Evolutionary conservation across 805 yeast genomes (phyloP).

Genomic region (Diddensiella transvaalensis): DNA sequence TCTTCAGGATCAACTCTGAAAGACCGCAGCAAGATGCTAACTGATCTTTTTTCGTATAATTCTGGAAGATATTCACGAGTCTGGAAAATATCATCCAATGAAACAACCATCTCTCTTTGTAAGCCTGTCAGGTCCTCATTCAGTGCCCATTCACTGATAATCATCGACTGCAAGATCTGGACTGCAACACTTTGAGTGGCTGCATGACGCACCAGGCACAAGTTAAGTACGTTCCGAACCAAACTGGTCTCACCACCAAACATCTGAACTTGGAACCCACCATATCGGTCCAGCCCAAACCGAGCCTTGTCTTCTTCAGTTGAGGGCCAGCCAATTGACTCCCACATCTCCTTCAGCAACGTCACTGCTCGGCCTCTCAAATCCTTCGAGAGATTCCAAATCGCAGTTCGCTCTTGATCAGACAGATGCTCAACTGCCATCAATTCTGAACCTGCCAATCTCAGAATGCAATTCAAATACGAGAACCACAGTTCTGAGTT

Average conservation of each 20-base stretch:
- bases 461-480: slow-evolving; percentile 54
- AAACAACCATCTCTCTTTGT: slow-evolving; percentile 59
- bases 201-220: slow-evolving; percentile 64
- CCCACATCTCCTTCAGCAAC: slow-evolving; percentile 66
- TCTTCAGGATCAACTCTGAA: slow-evolving; percentile 60
- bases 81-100: slow-evolving; percentile 62
- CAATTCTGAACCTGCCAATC: slow-evolving; percentile 62
- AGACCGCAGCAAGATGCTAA: slow-evolving; percentile 48
- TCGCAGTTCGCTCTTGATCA: slow-evolving; percentile 69
- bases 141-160: slow-evolving; percentile 61
- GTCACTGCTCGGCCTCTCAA: slow-evolving; percentile 57
- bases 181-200: slow-evolving; percentile 61
- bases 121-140: slow-evolving; percentile 56
- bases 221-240: slow-evolving; percentile 59
- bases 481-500: slow-evolving; percentile 67
- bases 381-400: slow-evolving; percentile 58
- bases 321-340: slow-evolving; percentile 61
- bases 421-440: slow-evolving; percentile 67
- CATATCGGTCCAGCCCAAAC: slow-evolving; percentile 58
- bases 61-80: slow-evolving; percentile 56
- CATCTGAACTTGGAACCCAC: slow-evolving; percentile 70
- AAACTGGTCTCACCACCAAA: slow-evolving; percentile 52
- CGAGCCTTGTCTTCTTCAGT: slow-evolving; percentile 50
- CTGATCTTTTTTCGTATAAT: slow-evolving; percentile 49
- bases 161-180: slow-evolving; percentile 64